These are phyloP conservation scores for Phaeophleospora eucalypticola DNA, from an alignment of 2,329 filamentous ascomycete genomes.

Conservation along the genomic window DNA sequence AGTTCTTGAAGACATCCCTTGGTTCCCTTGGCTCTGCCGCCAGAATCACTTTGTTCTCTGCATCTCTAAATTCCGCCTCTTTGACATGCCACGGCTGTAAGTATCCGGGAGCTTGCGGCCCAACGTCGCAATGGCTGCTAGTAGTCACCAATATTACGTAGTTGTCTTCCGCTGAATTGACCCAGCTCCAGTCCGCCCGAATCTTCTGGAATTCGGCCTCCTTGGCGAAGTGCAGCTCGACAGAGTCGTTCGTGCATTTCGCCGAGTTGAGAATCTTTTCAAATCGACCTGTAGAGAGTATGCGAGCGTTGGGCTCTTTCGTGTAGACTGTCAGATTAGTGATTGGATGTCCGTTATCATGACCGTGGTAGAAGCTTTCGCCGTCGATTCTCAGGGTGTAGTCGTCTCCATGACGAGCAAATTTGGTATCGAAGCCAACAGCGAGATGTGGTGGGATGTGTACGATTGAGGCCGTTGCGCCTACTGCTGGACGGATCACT, in stretches of 20 bases:
- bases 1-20: background rate
- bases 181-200: conserved; percentile 1
- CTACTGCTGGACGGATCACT: too few species aligned
- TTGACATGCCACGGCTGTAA: conserved; percentile 4
- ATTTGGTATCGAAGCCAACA: background rate
- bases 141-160: conserved; percentile 2
- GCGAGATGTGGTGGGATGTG: background rate
- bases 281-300: background rate
- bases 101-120: background rate
- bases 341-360: background rate
- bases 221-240: background rate
- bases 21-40: background rate
- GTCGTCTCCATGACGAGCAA: background rate
- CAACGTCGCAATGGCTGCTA: conserved; percentile 1
- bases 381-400: background rate
- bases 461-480: too few species aligned
- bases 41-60: background rate
- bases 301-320: background rate
- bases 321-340: background rate
- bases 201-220: background rate
- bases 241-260: background rate
- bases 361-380: background rate
- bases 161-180: background rate
- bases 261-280: background rate
- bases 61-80: background rate